A percentile compares a stretch with the other conserved stretches of the same genome.
Conservation (phyloP, 2,329 filamentous ascomycete genomes). For the Alternaria atra region DNA sequence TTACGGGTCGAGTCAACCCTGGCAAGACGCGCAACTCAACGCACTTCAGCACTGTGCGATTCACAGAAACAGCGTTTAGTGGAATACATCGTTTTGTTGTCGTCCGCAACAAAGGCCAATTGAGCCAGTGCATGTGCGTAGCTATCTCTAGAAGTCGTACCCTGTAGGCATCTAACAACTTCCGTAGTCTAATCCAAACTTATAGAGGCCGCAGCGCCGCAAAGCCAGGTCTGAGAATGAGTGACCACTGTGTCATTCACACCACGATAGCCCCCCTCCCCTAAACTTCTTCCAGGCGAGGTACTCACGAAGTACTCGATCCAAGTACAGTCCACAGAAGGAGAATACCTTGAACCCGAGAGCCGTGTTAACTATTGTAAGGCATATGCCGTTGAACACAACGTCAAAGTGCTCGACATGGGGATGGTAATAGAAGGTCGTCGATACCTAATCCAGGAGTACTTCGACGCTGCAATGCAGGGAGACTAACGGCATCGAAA, state of each 20-base stretch:
- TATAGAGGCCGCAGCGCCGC: constrained; percentile 26
- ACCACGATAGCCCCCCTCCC: constrained; percentile 17
- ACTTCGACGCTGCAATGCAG: not conserved
- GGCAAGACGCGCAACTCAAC: not conserved
- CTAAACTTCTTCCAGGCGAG: not conserved
- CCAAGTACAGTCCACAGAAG: not conserved
- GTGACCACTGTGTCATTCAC: constrained; percentile 33
- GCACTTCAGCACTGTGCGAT: not conserved
- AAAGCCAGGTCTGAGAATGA: constrained; percentile 14
- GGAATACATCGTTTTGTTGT: not conserved
- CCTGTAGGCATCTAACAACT: not conserved
- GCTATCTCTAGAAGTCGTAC: not conserved
- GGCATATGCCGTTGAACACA: not conserved
- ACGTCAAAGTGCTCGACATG: not conserved
- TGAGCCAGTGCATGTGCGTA: not conserved
- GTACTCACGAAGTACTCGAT: not conserved
- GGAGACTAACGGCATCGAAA: not conserved
- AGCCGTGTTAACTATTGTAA: not conserved
- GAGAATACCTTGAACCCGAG: not conserved
- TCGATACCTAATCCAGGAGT: not conserved
- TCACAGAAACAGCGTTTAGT: not conserved
- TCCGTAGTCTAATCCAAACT: constrained; percentile 31
- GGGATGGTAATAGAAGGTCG: not conserved
- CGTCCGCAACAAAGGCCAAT: not conserved
- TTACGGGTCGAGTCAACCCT: not conserved